These are phyloP conservation scores for Solanum chacoense DNA, from an alignment of 305 asterid species.

Conservation along the genomic window DNA sequence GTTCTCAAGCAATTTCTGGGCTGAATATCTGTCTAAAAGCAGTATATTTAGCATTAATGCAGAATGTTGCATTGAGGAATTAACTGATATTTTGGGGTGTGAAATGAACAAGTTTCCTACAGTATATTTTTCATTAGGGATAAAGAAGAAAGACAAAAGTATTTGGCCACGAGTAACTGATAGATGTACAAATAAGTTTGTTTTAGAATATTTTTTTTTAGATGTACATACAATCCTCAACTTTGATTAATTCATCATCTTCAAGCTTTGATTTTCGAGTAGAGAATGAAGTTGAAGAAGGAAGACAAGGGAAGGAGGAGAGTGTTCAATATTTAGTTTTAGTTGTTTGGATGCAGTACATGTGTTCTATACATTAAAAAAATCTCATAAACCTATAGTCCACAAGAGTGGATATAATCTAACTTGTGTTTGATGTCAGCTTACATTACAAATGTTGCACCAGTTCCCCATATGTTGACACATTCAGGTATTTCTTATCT, in stretches of 20 bases:
- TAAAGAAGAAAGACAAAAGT: background rate
- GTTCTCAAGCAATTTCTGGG: background rate
- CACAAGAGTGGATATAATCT: background rate
- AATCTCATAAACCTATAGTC: constrained; percentile 18
- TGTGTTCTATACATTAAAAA: background rate
- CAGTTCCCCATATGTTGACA: background rate
- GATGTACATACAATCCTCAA: background rate
- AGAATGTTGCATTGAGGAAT: background rate
- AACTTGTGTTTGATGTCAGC: background rate
- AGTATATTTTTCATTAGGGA: background rate
- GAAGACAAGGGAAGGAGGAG: background rate
- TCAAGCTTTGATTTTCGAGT: background rate
- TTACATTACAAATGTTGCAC: background rate
- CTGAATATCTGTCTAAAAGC: background rate
- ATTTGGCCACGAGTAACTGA: background rate
- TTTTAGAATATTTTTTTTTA: background rate
- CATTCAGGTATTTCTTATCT: background rate
- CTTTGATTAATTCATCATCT: background rate
- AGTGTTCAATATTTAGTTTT: background rate
- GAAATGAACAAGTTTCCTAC: background rate
- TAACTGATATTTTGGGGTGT: background rate
- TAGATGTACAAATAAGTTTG: background rate
- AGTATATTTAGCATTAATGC: background rate
- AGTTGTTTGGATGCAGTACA: background rate
- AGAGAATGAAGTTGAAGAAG: background rate